These are phyloP conservation scores for Hordeum marinum DNA, from an alignment of 176 grass and related monocot genomes.

Conservation along the genomic window DNA sequence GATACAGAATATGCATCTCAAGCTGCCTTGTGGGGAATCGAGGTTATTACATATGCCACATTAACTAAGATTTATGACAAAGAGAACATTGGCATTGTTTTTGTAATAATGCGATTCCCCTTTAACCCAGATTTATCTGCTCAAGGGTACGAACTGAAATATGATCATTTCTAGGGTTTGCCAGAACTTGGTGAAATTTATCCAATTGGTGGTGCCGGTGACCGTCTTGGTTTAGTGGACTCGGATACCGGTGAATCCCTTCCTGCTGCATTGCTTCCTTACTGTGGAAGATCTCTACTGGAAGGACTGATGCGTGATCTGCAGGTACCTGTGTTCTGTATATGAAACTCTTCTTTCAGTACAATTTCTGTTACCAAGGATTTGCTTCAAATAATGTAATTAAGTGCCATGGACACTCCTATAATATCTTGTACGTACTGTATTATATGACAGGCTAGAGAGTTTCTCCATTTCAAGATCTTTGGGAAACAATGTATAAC, in stretches of 20 bases:
- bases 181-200: conserved; percentile 98
- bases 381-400: not conserved
- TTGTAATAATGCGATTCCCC: not conserved
- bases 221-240: conserved; percentile 88
- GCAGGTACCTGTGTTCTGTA: conserved; percentile 47
- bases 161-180: conserved; percentile 76
- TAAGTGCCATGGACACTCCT: not conserved
- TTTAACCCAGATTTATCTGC: not conserved
- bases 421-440: not conserved
- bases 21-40: conserved; percentile 92
- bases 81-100: not conserved
- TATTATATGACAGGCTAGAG: conserved; percentile 60
- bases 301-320: conserved; percentile 93
- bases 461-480: conserved; percentile 93
- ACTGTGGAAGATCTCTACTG: conserved; percentile 77
- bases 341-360: not conserved
- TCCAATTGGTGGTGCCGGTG: conserved; percentile 95
- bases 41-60: conserved; percentile 50
- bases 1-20: conserved; percentile 77
- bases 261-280: conserved; percentile 90
- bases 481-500: conserved; percentile 86
- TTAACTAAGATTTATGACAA: conserved; percentile 17
- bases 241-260: conserved; percentile 77
- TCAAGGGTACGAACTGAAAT: conserved; percentile 31
- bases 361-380: not conserved